Evolutionary conservation across 1,284 basidiomycete genomes (phyloP).

Genomic region (Cerrena zonata): DNA sequence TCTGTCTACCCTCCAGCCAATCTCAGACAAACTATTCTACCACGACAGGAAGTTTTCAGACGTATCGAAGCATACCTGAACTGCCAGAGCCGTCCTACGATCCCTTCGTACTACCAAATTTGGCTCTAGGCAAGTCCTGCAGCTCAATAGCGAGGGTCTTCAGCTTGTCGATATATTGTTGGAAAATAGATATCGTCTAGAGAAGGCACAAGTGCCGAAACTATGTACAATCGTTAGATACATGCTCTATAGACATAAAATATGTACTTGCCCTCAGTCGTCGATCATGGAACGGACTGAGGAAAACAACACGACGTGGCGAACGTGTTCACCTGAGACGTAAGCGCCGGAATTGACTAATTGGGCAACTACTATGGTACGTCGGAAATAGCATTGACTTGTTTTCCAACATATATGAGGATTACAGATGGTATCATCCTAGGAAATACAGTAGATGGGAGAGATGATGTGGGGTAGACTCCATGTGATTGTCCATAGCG

Average conservation of each 20-base stretch:
- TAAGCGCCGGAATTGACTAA: no score
- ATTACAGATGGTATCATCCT: conserved; percentile 79
- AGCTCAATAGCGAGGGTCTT: conserved; percentile 80
- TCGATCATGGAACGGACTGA: no score
- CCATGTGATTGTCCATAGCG: conserved; percentile 76
- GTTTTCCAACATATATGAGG: no score
- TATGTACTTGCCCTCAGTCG: no score
- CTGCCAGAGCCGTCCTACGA: conserved; percentile 83
- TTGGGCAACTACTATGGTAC: no score
- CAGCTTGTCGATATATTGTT: conserved; percentile 86
- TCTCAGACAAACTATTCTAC: conserved; percentile 35
- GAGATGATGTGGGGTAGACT: conserved; percentile 72
- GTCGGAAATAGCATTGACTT: no score
- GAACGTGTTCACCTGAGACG: no score
- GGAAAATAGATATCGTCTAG: no score
- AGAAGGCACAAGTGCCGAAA: no score
- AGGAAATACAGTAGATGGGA: conserved; percentile 81
- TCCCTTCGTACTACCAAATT: conserved; percentile 82
- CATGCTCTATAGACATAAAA: no score
- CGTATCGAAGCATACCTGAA: conserved; percentile 94
- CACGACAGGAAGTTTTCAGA: conserved; percentile 68
- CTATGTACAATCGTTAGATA: no score
- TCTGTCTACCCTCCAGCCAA: conserved; percentile 21
- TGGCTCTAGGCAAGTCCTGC: conserved; percentile 79
- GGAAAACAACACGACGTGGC: no score